phyloP scores from a whole-genome alignment of 768 basidiomycete genomes.

The Auriscalpium microsporum region DNA sequence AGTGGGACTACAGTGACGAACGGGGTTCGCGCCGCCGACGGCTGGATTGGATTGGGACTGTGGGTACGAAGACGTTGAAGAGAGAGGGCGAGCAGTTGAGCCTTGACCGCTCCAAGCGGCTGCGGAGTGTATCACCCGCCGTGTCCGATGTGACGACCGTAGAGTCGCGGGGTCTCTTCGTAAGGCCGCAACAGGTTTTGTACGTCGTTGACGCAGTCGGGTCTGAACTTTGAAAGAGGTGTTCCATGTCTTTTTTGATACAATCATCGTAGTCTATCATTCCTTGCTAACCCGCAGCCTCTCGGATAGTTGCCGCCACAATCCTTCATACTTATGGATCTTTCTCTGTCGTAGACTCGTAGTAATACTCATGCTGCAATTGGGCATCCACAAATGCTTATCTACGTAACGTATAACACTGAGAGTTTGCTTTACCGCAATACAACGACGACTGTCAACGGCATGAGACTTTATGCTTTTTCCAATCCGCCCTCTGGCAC shows the following conservation, averaged over 20 bases:
- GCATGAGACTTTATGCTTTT: constrained; percentile 32
- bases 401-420: too few relatives aligned
- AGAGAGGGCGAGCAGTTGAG: constrained; percentile 50
- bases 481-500: constrained; percentile 43
- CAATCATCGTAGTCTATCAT: too few relatives aligned
- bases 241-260: too few relatives aligned
- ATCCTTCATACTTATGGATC: too few relatives aligned
- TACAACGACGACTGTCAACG: neutral
- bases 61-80: constrained; percentile 35
- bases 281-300: too few relatives aligned
- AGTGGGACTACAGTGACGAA: constrained; percentile 54
- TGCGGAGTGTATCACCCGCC: constrained; percentile 61
- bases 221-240: constrained; percentile 8
- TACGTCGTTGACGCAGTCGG: constrained; percentile 81
- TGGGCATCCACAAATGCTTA: too few relatives aligned
- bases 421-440: too few relatives aligned
- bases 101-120: constrained; percentile 42
- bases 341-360: neutral
- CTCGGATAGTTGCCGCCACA: too few relatives aligned
- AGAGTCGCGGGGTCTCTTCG: constrained; percentile 71
- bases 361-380: too few relatives aligned
- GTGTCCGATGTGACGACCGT: constrained; percentile 47
- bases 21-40: constrained; percentile 38
- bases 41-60: constrained; percentile 24
- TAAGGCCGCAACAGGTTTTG: constrained; percentile 77